Evolutionary conservation across 1,284 basidiomycete species (phyloP).

Genomic region (Prillingera fragicola): DNA sequence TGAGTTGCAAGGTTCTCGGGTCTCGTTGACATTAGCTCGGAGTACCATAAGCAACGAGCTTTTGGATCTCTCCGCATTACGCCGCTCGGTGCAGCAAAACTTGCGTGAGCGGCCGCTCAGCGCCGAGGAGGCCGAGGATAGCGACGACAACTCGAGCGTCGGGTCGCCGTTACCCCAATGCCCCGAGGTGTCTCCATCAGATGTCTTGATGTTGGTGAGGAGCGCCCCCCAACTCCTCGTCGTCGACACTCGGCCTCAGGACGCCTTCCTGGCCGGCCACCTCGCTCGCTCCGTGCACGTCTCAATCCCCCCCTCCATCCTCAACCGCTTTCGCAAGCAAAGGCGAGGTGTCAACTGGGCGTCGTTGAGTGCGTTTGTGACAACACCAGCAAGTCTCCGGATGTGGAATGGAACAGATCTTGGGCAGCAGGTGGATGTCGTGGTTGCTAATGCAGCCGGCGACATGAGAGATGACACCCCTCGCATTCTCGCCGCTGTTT

Average conservation of each 20-base stretch:
- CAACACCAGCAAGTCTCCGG: slow-evolving; percentile 62
- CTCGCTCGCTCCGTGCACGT: slow-evolving; percentile 67
- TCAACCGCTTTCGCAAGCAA: slow-evolving; percentile 69
- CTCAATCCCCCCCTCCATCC: slow-evolving; percentile 75
- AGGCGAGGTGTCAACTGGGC: slow-evolving; percentile 52
- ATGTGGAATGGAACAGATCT: slow-evolving; percentile 56
- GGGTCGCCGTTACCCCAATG: too few species aligned
- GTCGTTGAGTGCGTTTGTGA: slow-evolving; percentile 67
- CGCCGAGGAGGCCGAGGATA: slow-evolving; percentile 18
- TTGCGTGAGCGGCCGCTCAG: slow-evolving; percentile 31
- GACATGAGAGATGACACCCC: slow-evolving; percentile 26
- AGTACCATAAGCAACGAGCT: slow-evolving; percentile 29
- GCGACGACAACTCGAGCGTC: slow-evolving; percentile 15
- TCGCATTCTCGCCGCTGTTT: slow-evolving; percentile 16
- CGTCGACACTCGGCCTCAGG: slow-evolving; percentile 69
- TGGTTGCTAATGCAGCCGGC: slow-evolving; percentile 30
- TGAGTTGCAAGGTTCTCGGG: slow-evolving; percentile 1
- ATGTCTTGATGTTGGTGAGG: not conserved
- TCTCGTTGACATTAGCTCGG: slow-evolving; percentile 5
- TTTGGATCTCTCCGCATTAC: slow-evolving; percentile 30
- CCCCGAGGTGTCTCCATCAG: too few species aligned
- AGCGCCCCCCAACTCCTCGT: slow-evolving; percentile 50
- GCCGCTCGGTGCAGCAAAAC: slow-evolving; percentile 32
- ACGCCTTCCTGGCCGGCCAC: slow-evolving; percentile 60
- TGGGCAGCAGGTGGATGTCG: slow-evolving; percentile 48